Evolutionary conservation across 139 green algal species (phyloP).

Genomic region (Microglena sp.): DNA sequence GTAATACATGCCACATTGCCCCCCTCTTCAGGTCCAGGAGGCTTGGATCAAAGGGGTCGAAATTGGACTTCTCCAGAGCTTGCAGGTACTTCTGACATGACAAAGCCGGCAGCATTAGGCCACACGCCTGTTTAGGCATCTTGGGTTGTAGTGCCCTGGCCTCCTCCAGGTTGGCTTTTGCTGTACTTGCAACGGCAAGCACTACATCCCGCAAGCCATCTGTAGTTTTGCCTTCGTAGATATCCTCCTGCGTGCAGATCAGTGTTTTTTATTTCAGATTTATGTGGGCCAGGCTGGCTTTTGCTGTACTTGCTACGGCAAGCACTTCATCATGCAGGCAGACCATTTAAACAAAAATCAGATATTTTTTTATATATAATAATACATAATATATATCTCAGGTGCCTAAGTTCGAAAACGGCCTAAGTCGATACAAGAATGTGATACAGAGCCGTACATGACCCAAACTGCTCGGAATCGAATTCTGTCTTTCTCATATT

Average conservation of each 20-base stretch:
- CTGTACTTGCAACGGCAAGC: constrained; percentile 38
- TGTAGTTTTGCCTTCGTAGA: constrained; percentile 21
- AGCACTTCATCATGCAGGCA: background rate
- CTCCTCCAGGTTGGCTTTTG: constrained; percentile 60
- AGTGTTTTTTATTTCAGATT: no score
- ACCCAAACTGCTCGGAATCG: no score
- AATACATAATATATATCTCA: no score
- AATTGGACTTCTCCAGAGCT: constrained; percentile 47
- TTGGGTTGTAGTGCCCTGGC: constrained; percentile 25
- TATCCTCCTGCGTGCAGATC: constrained; percentile 31
- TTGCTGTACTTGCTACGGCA: constrained; percentile 43
- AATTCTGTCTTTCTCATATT: no score
- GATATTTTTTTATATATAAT: no score
- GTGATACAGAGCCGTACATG: no score
- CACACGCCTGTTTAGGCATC: constrained; percentile 21
- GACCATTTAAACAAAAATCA: no score
- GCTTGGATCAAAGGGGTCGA: constrained; percentile 45
- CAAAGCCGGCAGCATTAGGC: constrained; percentile 48
- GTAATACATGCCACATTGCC: constrained; percentile 46
- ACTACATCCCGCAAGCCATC: constrained; percentile 48
- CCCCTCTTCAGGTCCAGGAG: constrained; percentile 29
- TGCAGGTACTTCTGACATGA: constrained; percentile 39
- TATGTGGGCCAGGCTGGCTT: constrained; percentile 58
- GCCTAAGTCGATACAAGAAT: no score
- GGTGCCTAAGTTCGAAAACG: no score